A percentile compares a stretch with the other conserved stretches of the same genome.
Conservation (phyloP, 2,329 filamentous ascomycete genomes). For the Pseudocercospora ulei region DNA sequence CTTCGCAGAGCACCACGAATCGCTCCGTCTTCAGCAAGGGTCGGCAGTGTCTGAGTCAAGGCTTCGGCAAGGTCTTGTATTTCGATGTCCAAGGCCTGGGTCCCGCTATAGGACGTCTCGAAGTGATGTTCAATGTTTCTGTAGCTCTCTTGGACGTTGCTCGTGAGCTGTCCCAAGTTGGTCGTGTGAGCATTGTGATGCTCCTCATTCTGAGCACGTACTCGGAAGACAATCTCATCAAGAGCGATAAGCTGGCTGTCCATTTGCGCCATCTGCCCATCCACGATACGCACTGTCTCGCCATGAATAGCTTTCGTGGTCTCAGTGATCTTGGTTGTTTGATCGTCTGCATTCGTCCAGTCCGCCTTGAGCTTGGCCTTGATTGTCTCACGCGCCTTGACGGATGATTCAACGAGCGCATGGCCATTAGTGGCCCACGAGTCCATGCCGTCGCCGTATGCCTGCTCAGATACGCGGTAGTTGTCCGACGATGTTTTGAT, state of each 20-base stretch:
- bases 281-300: constrained; percentile 80
- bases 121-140: constrained; percentile 61
- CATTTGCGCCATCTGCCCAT: constrained; percentile 78
- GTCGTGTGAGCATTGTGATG: constrained; percentile 61
- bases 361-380: constrained; percentile 78
- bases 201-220: constrained; percentile 66
- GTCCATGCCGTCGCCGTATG: constrained; percentile 63
- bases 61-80: constrained; percentile 52
- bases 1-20: constrained; percentile 60
- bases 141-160: constrained; percentile 63
- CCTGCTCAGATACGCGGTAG: constrained; percentile 46
- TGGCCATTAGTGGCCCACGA: constrained; percentile 61
- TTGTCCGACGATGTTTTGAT: constrained; percentile 45
- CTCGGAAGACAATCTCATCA: constrained; percentile 79
- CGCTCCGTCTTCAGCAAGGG: constrained; percentile 46
- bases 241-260: constrained; percentile 79
- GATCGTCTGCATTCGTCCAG: constrained; percentile 68
- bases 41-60: constrained; percentile 53
- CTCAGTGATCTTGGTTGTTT: constrained; percentile 71
- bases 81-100: constrained; percentile 58
- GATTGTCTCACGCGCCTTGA: constrained; percentile 63
- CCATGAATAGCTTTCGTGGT: constrained; percentile 81
- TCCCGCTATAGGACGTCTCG: constrained; percentile 56
- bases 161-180: constrained; percentile 57
- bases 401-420: constrained; percentile 59